Conservation (phyloP, 495 filamentous ascomycete genomes). For the Penicillium turbatum region DNA sequence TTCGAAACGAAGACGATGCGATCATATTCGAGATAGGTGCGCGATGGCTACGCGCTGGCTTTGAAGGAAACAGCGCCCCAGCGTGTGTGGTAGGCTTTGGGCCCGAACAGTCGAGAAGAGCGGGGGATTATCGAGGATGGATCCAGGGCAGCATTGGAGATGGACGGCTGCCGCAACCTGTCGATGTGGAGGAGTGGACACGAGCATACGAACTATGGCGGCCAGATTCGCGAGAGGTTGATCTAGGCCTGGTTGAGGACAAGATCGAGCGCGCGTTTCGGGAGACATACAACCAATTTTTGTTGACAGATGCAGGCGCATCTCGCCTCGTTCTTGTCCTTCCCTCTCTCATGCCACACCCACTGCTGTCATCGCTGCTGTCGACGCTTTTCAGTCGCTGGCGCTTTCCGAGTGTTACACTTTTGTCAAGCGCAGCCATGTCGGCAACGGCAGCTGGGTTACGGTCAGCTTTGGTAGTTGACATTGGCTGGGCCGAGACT, state of each 20-base stretch:
- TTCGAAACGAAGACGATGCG: constrained; percentile 78
- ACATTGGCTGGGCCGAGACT: constrained; percentile 90
- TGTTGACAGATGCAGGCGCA: constrained; percentile 70
- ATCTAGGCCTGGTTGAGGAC: constrained; percentile 78
- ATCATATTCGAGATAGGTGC: constrained; percentile 80
- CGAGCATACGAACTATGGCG: constrained; percentile 76
- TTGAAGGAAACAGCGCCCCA: constrained; percentile 74
- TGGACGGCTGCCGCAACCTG: constrained; percentile 18
- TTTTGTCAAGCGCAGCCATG: constrained; percentile 71
- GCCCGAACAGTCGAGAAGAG: constrained; percentile 68
- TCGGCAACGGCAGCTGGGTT: constrained; percentile 72
- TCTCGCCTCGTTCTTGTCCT: constrained; percentile 70
- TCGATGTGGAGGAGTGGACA: constrained; percentile 60
- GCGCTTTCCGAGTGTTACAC: constrained; percentile 73
- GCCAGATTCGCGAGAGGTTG: constrained; percentile 63
- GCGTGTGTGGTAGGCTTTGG: constrained; percentile 68
- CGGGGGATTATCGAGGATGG: constrained; percentile 78
- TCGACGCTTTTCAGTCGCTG: constrained; percentile 74
- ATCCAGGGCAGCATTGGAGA: constrained; percentile 28
- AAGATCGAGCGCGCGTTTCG: constrained; percentile 81
- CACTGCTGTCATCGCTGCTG: constrained; percentile 68
- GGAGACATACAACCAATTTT: constrained; percentile 78
- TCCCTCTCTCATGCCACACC: constrained; percentile 73
- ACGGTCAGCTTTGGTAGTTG: constrained; percentile 75
- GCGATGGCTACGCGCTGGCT: constrained; percentile 75